Base-by-base conservation (phyloP, 352 stramenopile species). In the Pythium insidiosum region DNA sequence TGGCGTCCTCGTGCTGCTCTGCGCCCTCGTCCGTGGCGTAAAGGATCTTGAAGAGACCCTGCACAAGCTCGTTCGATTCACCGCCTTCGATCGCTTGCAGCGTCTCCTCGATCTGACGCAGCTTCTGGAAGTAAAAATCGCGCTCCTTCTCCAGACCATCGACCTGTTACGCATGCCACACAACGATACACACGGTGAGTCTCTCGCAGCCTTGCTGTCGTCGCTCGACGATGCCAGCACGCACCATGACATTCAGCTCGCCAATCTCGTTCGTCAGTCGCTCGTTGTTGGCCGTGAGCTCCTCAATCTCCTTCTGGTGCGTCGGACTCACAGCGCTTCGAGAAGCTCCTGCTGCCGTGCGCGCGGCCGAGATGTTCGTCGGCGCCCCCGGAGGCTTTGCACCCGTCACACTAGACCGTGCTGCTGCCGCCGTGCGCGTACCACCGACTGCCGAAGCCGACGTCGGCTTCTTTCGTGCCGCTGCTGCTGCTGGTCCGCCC, bases 81-180 rank as follows among this genome's bases (percentile, higher is more conserved):
- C 28, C 43, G 36, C 83, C 73, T 30, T 85, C 71, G 18, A 65
- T 50, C n/a, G 64, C 55, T 50, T 94, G 82, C 31, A 99, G 71
- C 67, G 98, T 84, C 16, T 97, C 84, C 68, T 99, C 97, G 41
- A 99, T 91, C 52, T 97, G 88, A 38, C 95, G 80, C 23, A 99
- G 76, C 68, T 99, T 99, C 39, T 96, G 81, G 66, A 99, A 99
- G 67, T 99, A 99, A 61, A 99, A 99, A 54, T 99, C 95, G 7
- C 95, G 74, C 63, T 99, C 95, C 48, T 88, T 89, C 59, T 97
- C 90, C 12, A 97, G 62, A 25, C 78, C 89, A 47, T 95, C 78
- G 0, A 97, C 69, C 63, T 94, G 26, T 5, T 34, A 5, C 22
- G 5, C 28, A 61, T 41, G 11, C 28, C 15, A 50, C 24, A 23